These are phyloP conservation scores for Aspergillus sergii DNA, from an alignment of 2,329 filamentous ascomycete genomes.

Conservation along the genomic window DNA sequence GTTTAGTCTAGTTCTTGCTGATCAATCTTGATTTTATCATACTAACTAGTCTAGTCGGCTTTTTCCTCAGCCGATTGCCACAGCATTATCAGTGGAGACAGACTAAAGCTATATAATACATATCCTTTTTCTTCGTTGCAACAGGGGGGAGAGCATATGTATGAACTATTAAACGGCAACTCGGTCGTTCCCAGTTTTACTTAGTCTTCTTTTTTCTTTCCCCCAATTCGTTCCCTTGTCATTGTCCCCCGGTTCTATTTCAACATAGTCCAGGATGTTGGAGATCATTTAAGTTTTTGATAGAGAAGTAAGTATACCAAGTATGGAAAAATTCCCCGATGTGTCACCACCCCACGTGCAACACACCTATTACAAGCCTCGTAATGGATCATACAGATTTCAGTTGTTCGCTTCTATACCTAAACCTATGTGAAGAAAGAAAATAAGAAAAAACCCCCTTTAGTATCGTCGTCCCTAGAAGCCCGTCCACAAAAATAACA, in stretches of 20 bases:
- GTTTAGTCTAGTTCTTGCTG: background rate
- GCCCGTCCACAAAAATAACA: background rate
- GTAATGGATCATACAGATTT: background rate
- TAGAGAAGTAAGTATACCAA: background rate
- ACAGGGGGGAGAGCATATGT: background rate
- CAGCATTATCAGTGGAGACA: background rate
- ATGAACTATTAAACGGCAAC: background rate
- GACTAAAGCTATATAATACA: background rate
- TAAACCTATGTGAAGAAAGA: background rate
- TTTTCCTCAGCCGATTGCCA: background rate
- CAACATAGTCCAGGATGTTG: background rate
- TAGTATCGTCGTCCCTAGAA: background rate
- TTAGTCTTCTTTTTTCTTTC: too few species aligned
- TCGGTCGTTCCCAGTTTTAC: background rate
- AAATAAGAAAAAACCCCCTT: background rate
- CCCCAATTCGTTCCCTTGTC: background rate
- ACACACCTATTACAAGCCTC: background rate
- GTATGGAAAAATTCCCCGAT: background rate
- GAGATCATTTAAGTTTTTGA: background rate
- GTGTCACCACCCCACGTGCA: background rate
- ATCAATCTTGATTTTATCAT: background rate
- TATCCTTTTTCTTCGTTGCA: background rate
- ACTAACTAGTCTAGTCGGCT: background rate
- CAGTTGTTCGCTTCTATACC: constrained; percentile 8
- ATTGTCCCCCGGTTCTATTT: background rate